Base-by-base conservation (phyloP, 495 filamentous ascomycete genomes). In the Penicillium malachiteum region DNA sequence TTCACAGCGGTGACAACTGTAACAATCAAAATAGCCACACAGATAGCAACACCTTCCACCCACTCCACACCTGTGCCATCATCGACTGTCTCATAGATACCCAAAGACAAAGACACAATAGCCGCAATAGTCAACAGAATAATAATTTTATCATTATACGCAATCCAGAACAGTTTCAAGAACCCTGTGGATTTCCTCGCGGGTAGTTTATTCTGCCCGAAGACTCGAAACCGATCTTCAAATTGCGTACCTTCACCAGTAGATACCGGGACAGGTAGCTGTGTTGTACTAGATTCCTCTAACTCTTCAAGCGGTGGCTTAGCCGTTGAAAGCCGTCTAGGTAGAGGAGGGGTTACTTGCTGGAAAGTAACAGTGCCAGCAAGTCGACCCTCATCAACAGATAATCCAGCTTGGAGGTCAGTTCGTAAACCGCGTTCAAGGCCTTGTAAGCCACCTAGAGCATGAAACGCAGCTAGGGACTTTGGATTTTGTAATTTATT, bases 131-230 rank as follows among this genome's bases (percentile, higher is more conserved):
- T 88, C 48, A 91, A 73, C 14, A 91, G 71, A 14, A 93, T 87
- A 49, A 95, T 76, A 17, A 95, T 88, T 56, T 90, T 90, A 72
- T 95, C 90, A 63, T 93, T 90, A 66, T 91, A 92, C 8, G 89
- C 90, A 63, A 87, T 85, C 90, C 90, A 95, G 65, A 92, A 86
- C 34, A 93, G 60, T 60, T 85, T 80, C 56, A 87, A 77, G 50
- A 95, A 80, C 41, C 75, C 84, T 54, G 90, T 87, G 31, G 86
- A 82, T 62, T 92, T 88, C 66, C 89, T 87, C 51, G 78, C 81
- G 0, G 90, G 90, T 17, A 95, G 66, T 48, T 83, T 70, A 60
- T 95, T 95, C 66, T 90, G 84, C 48, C 78, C 79, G 70, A 81
- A 95, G 16, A 92, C 76, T 34, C 87, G 80, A 62, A 87, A 85